A percentile compares a stretch with the other conserved stretches of the same genome.
phyloP scores from a whole-genome alignment of 192 early-diverging fungal genomes.

The Gaertneriomyces semiglobifer region DNA sequence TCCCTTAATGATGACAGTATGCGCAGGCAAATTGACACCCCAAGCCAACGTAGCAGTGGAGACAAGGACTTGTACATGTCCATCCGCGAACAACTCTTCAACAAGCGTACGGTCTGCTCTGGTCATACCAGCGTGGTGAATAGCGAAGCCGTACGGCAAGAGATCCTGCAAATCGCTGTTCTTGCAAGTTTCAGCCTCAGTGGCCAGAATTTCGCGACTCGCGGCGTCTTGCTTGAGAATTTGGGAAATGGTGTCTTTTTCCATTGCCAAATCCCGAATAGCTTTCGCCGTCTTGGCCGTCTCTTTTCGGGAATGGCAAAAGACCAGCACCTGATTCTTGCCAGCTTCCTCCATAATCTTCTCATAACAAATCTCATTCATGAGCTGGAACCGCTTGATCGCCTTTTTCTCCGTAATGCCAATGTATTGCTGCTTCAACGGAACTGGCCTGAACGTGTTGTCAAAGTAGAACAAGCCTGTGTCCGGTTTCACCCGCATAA shows the following conservation, averaged over 20 bases:
- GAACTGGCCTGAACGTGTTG: slow-evolving; percentile 86
- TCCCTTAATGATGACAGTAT: slow-evolving; percentile 97
- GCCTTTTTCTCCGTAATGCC: slow-evolving; percentile 97
- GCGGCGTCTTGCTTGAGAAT: slow-evolving; percentile 81
- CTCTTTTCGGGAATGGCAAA: slow-evolving; percentile 97
- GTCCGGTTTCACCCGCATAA: slow-evolving; percentile 80
- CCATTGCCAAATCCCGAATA: slow-evolving; percentile 87
- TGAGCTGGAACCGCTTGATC: slow-evolving; percentile 85
- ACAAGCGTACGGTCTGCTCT: slow-evolving; percentile 87
- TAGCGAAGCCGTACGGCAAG: slow-evolving; percentile 90
- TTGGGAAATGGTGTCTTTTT: slow-evolving; percentile 76
- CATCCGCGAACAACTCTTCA: slow-evolving; percentile 89
- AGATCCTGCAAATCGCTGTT: slow-evolving; percentile 85
- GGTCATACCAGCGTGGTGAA: slow-evolving; percentile 96
- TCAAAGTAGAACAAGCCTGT: slow-evolving; percentile 91
- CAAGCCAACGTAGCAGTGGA: slow-evolving; percentile 97
- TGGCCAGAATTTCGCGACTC: slow-evolving; percentile 77
- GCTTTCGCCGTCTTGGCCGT: slow-evolving; percentile 93
- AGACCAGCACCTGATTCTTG: slow-evolving; percentile 85
- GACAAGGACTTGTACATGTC: slow-evolving; percentile 87
- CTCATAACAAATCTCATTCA: slow-evolving; percentile 97
- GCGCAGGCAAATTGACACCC: slow-evolving; percentile 99
- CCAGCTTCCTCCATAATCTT: slow-evolving; percentile 83
- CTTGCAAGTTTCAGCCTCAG: slow-evolving; percentile 73
- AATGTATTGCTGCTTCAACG: slow-evolving; percentile 93